Conservation (phyloP, 83 land plant species). For the Diphasiastrum complanatum region DNA sequence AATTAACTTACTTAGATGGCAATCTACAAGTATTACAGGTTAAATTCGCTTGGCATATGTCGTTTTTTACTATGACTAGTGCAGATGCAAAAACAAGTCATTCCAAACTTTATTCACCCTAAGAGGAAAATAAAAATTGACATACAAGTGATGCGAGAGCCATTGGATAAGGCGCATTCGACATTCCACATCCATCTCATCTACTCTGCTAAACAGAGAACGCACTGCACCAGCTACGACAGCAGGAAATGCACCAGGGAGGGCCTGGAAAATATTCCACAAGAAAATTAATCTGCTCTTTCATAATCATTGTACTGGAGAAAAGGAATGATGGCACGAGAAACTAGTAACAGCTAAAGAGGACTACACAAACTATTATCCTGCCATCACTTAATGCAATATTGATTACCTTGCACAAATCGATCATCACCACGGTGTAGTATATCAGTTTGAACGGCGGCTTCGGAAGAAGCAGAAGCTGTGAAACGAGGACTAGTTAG, state of each 20-base stretch:
- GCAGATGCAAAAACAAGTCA: too few species aligned
- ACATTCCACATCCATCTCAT: slow-evolving; percentile 87
- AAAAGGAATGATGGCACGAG: slow-evolving; percentile 4
- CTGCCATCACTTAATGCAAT: background rate
- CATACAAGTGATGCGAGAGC: slow-evolving; percentile 95
- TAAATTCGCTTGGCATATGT: too few species aligned
- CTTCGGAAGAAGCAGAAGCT: slow-evolving; percentile 80
- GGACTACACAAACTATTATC: too few species aligned
- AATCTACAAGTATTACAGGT: too few species aligned
- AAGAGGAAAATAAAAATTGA: too few species aligned
- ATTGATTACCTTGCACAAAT: slow-evolving; percentile 79
- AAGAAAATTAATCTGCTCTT: background rate
- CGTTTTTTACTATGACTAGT: too few species aligned
- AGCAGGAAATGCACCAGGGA: slow-evolving; percentile 95
- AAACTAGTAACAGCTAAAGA: background rate
- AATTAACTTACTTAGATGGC: too few species aligned
- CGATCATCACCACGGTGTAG: slow-evolving; percentile 91
- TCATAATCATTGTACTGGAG: background rate
- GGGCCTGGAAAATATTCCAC: slow-evolving; percentile 43
- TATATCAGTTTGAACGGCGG: slow-evolving; percentile 88
- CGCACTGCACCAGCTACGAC: slow-evolving; percentile 95
- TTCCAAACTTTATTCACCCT: too few species aligned
- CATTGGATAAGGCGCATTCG: slow-evolving; percentile 77
- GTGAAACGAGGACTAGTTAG: slow-evolving; percentile 22
- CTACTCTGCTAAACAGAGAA: slow-evolving; percentile 70